Evolutionary conservation across 2,329 filamentous ascomycete genomes (phyloP).

Genomic region (Aspergillus sp.): DNA sequence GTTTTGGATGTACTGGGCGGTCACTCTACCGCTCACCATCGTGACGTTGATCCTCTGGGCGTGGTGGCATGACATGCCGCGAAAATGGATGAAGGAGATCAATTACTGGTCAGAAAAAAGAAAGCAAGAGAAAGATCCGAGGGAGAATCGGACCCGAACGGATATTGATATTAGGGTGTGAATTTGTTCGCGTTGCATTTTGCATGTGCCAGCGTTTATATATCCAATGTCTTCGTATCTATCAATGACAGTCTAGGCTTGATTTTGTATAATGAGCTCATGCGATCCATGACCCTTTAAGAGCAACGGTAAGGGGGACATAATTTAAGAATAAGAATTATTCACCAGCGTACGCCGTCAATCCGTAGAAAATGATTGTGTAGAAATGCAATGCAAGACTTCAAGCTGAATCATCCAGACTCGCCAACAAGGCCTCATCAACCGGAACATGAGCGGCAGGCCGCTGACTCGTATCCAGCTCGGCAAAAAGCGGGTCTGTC

Average conservation of each 20-base stretch:
- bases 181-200: no score
- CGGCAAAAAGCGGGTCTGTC: constrained; percentile 21
- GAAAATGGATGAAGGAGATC: not conserved
- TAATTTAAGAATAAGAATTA: no score
- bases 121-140: not conserved
- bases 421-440: not conserved
- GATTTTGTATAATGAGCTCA: no score
- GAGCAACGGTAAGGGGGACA: no score
- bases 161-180: not conserved
- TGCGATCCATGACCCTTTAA: no score
- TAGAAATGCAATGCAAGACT: no score
- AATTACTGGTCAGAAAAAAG: not conserved
- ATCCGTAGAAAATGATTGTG: no score
- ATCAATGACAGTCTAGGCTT: no score
- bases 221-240: no score
- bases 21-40: constrained; percentile 28
- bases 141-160: not conserved
- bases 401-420: not conserved
- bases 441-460: not conserved
- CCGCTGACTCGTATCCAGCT: constrained; percentile 1
- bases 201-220: no score
- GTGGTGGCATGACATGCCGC: constrained; percentile 16
- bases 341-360: no score
- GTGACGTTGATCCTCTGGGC: constrained; percentile 25
- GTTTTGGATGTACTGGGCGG: constrained; percentile 34